Evolutionary conservation across 2,329 filamentous ascomycete genomes (phyloP).

Genomic region (Cordyceps javanica): DNA sequence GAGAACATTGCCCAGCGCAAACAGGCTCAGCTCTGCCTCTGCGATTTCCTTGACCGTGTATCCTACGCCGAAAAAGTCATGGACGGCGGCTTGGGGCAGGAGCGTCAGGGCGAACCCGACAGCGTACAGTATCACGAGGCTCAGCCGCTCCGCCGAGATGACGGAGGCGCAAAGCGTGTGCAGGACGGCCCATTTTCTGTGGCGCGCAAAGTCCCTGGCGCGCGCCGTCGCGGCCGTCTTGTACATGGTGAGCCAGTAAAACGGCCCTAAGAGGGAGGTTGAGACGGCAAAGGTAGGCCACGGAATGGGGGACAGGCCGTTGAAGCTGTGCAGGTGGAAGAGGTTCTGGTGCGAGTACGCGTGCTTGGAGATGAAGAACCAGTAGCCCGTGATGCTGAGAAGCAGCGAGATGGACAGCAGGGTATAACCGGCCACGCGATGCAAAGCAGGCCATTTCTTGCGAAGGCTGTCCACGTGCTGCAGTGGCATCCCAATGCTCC

Average conservation of each 20-base stretch:
- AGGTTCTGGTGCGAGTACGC: not conserved
- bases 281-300: slow-evolving; percentile 8
- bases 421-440: slow-evolving; percentile 1
- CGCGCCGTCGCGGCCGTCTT: not conserved
- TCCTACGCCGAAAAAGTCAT: not conserved
- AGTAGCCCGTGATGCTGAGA: slow-evolving; percentile 5
- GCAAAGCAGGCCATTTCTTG: slow-evolving; percentile 2
- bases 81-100: not conserved
- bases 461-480: slow-evolving; percentile 9
- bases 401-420: slow-evolving; percentile 4
- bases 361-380: not conserved
- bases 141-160: not conserved
- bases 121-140: not conserved
- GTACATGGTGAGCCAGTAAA: slow-evolving; percentile 4
- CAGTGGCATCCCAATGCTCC: slow-evolving; percentile 10
- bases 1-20: not conserved
- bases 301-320: not conserved
- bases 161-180: not conserved
- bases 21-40: not conserved
- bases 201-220: not conserved
- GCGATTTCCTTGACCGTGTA: not conserved
- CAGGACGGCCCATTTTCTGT: slow-evolving; percentile 8
- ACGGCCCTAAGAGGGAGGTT: not conserved
- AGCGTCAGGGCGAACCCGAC: not conserved
- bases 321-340: not conserved